phyloP scores from a whole-genome alignment of 2,329 filamentous ascomycete genomes.

The Cytospora mali region DNA sequence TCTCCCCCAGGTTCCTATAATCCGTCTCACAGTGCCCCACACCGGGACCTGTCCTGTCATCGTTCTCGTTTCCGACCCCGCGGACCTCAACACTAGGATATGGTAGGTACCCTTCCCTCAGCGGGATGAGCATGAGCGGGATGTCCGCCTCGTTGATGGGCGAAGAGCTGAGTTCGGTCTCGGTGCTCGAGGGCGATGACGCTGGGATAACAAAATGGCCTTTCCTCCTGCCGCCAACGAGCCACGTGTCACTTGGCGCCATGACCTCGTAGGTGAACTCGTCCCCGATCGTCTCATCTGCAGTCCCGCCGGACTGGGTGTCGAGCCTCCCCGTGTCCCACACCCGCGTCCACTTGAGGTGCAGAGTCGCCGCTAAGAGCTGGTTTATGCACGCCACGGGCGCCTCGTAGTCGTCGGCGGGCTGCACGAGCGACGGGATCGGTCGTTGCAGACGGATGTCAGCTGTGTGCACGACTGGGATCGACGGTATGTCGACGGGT shows the following conservation, averaged over 20 bases:
- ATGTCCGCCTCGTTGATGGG: constrained; percentile 59
- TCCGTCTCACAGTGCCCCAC: constrained; percentile 73
- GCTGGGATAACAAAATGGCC: constrained; percentile 71
- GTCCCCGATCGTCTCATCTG: constrained; percentile 48
- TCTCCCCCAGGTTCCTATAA: constrained; percentile 75
- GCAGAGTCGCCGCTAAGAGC: constrained; percentile 64
- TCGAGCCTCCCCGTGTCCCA: constrained; percentile 57
- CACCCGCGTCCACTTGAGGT: constrained; percentile 62
- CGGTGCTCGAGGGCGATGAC: constrained; percentile 29
- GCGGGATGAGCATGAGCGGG: constrained; percentile 75
- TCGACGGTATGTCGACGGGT: constrained; percentile 83
- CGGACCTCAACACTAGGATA: constrained; percentile 80
- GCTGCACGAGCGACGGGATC: constrained; percentile 36
- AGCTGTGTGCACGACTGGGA: constrained; percentile 81
- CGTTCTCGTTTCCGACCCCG: constrained; percentile 36
- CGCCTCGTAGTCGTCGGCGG: constrained; percentile 37
- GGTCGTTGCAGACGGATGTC: constrained; percentile 58
- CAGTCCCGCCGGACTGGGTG: constrained; percentile 33
- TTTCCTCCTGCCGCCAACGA: constrained; percentile 79
- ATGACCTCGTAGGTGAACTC: constrained; percentile 85
- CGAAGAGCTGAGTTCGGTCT: constrained; percentile 39
- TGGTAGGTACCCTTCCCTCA: constrained; percentile 76
- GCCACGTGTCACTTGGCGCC: constrained; percentile 75
- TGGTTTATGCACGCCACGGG: constrained; percentile 63
- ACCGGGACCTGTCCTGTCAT: constrained; percentile 29